These are phyloP conservation scores for Petasospora fabianii DNA, from an alignment of 1,139 yeast genomes.

Conservation along the genomic window DNA sequence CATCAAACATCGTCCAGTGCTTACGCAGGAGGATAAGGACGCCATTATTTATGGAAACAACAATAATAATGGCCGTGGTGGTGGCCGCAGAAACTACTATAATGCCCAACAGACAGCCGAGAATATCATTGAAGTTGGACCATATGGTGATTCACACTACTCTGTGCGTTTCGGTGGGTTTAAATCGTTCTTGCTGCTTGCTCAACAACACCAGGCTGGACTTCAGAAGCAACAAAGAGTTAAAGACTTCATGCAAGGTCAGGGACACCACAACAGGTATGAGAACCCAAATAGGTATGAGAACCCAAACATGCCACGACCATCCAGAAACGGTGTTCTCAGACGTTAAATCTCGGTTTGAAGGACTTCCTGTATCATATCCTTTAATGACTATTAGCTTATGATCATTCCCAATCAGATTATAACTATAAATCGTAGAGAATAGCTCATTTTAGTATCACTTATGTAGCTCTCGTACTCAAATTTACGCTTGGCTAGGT, in stretches of 20 bases:
- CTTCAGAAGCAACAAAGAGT: constrained; percentile 4
- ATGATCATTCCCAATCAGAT: no score
- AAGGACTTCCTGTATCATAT: no score
- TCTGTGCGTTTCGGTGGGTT: constrained; percentile 25
- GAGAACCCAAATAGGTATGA: constrained; percentile 1
- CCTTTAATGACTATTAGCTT: no score
- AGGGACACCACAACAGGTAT: constrained; percentile 2
- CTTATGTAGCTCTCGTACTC: no score
- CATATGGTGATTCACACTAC: constrained; percentile 21
- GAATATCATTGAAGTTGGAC: constrained; percentile 25
- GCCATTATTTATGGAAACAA: constrained; percentile 42
- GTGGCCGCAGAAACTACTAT: constrained; percentile 15
- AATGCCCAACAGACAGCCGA: constrained; percentile 10
- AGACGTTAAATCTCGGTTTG: constrained; percentile 15
- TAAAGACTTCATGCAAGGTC: constrained; percentile 2
- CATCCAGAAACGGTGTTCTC: constrained; percentile 24
- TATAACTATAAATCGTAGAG: no score
- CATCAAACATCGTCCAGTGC: constrained; percentile 55
- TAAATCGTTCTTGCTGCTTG: constrained; percentile 20
- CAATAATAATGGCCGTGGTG: constrained; percentile 16
- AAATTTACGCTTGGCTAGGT: no score
- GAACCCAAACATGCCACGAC: constrained; percentile 15
- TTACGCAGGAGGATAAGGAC: constrained; percentile 68
- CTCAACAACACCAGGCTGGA: constrained; percentile 17
- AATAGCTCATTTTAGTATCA: no score